Evolutionary conservation across 139 green algal genomes (phyloP).

Genomic region (Coelastrella sp.): DNA sequence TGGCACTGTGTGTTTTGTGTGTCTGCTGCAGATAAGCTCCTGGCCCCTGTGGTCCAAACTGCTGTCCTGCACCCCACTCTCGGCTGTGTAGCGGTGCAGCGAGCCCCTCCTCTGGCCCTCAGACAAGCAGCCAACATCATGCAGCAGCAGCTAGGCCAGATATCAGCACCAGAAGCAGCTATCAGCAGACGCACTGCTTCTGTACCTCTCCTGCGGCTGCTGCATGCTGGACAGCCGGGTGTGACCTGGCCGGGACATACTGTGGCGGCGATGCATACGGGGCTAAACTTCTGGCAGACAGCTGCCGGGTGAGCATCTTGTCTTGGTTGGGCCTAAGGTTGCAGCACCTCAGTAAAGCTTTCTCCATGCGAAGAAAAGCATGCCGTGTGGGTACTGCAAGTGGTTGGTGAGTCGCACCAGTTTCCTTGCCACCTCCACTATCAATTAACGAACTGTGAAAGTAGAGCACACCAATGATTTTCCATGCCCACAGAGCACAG

Average conservation of each 20-base stretch:
- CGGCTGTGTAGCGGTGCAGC: slow-evolving; percentile 53
- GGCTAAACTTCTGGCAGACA: slow-evolving; percentile 46
- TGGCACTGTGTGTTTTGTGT: not conserved
- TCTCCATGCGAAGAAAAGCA: too few species aligned
- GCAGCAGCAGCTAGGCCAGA: slow-evolving; percentile 39
- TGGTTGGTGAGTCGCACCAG: too few species aligned
- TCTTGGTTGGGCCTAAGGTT: not conserved
- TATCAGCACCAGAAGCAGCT: slow-evolving; percentile 31
- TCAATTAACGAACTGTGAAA: too few species aligned
- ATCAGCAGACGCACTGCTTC: slow-evolving; percentile 41
- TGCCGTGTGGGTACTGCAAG: too few species aligned
- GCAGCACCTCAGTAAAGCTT: too few species aligned
- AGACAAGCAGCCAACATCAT: slow-evolving; percentile 49
- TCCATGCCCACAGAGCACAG: too few species aligned
- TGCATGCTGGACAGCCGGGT: not conserved
- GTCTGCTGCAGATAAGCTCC: slow-evolving; percentile 40
- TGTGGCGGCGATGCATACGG: slow-evolving; percentile 49
- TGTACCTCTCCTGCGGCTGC: slow-evolving; percentile 52
- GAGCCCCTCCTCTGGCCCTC: slow-evolving; percentile 27
- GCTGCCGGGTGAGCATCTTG: slow-evolving; percentile 29
- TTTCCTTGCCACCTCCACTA: too few species aligned
- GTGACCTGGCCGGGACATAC: slow-evolving; percentile 27
- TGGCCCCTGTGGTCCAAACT: slow-evolving; percentile 39
- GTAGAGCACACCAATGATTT: too few species aligned
- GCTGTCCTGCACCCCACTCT: slow-evolving; percentile 57